Evolutionary conservation across 202 grass and related monocot species (phyloP), one percentile per base, ranked within the genome.

Genomic region (Panicum virgatum): DNA sequence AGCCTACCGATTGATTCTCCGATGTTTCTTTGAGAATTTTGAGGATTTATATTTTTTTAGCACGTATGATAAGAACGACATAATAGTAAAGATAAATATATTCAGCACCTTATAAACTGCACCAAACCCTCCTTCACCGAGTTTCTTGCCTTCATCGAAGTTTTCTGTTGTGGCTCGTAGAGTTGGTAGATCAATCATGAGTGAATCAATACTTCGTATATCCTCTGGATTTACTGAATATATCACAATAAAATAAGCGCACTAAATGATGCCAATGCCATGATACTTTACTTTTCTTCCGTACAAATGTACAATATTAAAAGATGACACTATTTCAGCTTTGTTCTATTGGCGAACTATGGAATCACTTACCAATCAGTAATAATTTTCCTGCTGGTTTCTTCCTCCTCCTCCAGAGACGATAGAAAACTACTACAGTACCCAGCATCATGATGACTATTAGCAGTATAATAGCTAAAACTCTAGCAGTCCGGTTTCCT

Each of bases 91-190:
- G 6, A 67, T 43, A 67, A 38, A 5, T 43, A 43, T 43, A 67
- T 25, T 67, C 25, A 23, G 63, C 51, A 91, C 91, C 91, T 97
- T 93, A 58, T 93, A 97, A 85, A 97, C 90, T 4, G 75, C 72
- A 79, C 90, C 93, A 40, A 96, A 96, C 15, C 93, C 93, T 56
- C 93, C 93, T 93, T 97, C 86, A 2, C 94, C 94, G 40, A 97
- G 88, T 88, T 97, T 97, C 29, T 93, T 93, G 71, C 69, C 64
- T 52, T 89, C 88, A 29, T 80, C 71, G 53, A 97, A 97, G 80
- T 91, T 83, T 23, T 45, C 30, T 68, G 91, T 97, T 34, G 90
- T 86, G 7, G 16, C 39, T 69, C 84, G 79, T 56, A 97, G 78
- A 19, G 73, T 65, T 52, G 91, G 62, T 25, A 93, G 74, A 88